These are phyloP conservation scores for Persicaria maculosa DNA, from an alignment of 148 eudicot genomes.

Conservation along the genomic window DNA sequence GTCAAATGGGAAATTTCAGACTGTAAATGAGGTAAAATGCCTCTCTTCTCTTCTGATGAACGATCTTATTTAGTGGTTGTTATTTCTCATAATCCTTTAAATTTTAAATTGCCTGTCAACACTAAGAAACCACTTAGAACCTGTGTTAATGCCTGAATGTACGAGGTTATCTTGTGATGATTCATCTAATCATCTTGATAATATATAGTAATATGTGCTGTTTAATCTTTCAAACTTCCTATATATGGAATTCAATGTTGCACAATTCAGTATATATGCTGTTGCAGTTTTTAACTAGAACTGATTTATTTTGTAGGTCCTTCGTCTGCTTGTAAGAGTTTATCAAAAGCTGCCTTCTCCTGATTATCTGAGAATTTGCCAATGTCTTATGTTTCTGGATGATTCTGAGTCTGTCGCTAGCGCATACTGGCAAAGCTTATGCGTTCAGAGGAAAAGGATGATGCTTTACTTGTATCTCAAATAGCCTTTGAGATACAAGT, in stretches of 20 bases:
- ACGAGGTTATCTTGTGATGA: too few relatives aligned
- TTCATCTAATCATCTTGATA: too few relatives aligned
- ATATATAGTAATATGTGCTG: not conserved
- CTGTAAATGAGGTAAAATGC: too few relatives aligned
- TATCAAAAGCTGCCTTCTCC: conserved; percentile 79
- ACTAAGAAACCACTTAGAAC: too few relatives aligned
- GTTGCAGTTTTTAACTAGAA: not conserved
- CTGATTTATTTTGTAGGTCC: conserved; percentile 43
- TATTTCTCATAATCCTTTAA: too few relatives aligned
- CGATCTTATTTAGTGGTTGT: too few relatives aligned
- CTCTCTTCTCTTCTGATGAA: too few relatives aligned
- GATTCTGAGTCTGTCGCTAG: conserved; percentile 66
- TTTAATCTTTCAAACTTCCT: not conserved
- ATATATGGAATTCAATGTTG: not conserved
- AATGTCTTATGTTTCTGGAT: conserved; percentile 90
- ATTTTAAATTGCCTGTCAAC: too few relatives aligned
- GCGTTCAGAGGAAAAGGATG: conserved; percentile 62
- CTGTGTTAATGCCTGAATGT: too few relatives aligned
- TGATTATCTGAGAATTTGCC: conserved; percentile 87
- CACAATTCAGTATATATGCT: not conserved
- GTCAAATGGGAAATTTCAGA: too few relatives aligned
- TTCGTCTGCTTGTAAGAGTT: conserved; percentile 72
- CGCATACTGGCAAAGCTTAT: conserved; percentile 71
- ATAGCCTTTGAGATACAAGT: conserved; percentile 95
- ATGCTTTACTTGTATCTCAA: conserved; percentile 82